phyloP scores from a whole-genome alignment of 1,284 basidiomycete genomes.

The Microbotryomycetes sp. region DNA sequence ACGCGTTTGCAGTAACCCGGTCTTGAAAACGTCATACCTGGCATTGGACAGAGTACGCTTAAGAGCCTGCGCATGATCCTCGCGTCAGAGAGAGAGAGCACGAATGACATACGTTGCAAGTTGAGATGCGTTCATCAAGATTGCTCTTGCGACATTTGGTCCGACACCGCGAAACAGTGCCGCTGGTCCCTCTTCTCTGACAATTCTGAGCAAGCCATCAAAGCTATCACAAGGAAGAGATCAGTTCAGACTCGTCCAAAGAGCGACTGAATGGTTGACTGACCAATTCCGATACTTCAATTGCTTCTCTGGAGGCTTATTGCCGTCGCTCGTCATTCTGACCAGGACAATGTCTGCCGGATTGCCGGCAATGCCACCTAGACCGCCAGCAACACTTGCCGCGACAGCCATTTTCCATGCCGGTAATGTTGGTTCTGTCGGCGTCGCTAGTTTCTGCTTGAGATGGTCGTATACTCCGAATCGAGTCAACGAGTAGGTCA shows the following conservation, averaged over 20 bases:
- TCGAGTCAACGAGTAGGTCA: slow-evolving; percentile 85
- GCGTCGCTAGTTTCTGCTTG: slow-evolving; percentile 59
- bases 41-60: no score
- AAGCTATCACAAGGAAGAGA: slow-evolving; percentile 53
- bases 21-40: slow-evolving; percentile 87
- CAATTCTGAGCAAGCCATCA: slow-evolving; percentile 63
- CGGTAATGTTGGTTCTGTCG: slow-evolving; percentile 43
- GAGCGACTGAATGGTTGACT: neutral
- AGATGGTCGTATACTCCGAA: slow-evolving; percentile 91
- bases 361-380: slow-evolving; percentile 60
- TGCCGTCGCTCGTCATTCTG: slow-evolving; percentile 79
- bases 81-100: neutral
- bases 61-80: neutral
- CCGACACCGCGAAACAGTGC: slow-evolving; percentile 71
- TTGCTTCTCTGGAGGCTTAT: slow-evolving; percentile 70
- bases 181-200: slow-evolving; percentile 65
- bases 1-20: slow-evolving; percentile 59
- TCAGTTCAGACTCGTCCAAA: no score
- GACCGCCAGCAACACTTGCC: slow-evolving; percentile 40
- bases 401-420: slow-evolving; percentile 74
- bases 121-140: slow-evolving; percentile 88
- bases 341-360: slow-evolving; percentile 60
- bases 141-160: slow-evolving; percentile 76
- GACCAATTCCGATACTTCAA: slow-evolving; percentile 58
- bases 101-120: slow-evolving; percentile 60